A percentile compares a stretch with the other conserved stretches of the same genome.
Conservation (phyloP, 2,329 filamentous ascomycete genomes). For the Trichoderma asperellum region DNA sequence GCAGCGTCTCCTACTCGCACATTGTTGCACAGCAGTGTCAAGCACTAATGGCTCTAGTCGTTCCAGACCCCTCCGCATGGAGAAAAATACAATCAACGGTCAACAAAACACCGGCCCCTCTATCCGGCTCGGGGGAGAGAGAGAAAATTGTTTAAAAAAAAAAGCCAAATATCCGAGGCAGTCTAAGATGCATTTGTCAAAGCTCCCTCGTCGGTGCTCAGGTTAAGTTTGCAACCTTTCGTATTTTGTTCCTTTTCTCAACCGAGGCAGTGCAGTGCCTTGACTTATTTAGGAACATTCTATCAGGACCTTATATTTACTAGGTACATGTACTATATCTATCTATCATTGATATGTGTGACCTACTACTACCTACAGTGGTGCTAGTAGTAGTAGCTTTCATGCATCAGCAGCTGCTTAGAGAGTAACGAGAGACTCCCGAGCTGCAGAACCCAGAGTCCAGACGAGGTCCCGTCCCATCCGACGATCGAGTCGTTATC, state of each 20-base stretch:
- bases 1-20: background rate
- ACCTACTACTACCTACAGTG: background rate
- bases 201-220: background rate
- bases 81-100: background rate
- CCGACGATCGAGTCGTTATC: background rate
- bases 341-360: background rate
- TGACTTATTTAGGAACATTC: background rate
- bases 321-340: too few relatives aligned
- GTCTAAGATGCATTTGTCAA: background rate
- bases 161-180: conserved; percentile 1
- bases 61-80: conserved; percentile 6
- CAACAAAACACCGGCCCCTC: background rate
- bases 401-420: background rate
- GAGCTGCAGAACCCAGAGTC: background rate
- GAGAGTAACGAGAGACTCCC: background rate
- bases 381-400: background rate
- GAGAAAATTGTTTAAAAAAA: background rate
- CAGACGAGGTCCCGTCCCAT: background rate
- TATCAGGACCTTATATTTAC: background rate
- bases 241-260: background rate
- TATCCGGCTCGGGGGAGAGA: background rate
- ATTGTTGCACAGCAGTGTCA: conserved; percentile 6
- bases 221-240: background rate
- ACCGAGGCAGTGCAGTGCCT: background rate
- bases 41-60: background rate